Base-by-base conservation (phyloP, 805 yeast genomes). In the Saturnispora besseyi region DNA sequence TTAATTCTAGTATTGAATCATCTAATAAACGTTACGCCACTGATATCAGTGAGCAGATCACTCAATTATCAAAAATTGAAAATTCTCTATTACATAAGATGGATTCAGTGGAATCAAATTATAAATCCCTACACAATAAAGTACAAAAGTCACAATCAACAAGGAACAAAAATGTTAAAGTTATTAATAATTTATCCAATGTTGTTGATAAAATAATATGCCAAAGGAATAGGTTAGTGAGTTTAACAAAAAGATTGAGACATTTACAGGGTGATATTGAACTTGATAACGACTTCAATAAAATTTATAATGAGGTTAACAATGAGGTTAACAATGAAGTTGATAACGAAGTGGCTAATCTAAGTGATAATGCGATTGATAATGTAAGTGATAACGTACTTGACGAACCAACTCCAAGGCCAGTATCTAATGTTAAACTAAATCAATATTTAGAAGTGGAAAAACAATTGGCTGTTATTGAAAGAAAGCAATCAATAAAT, bases 241-340 rank as follows among this genome's bases (percentile, higher is more conserved):
- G 50, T 3, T 47, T 65, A 18, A 55, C 67, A 2, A 50, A 53
- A 5, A 61, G 62, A 46, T 51, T 73, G 32, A 59, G 61, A 56
- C 56, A 24, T 53, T 76, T 45, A 69, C 74, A 0, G 49, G 54
- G 8, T 8, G 58, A 64, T 12, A 51, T 61, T 4, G 62, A 65
- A 21, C 63, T 70, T 7, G 64, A 73, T n/a, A 7, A n/a, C 18
- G 18, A 18, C 18, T 18, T 18, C 18, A 18, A 18, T 18, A 18
- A 18, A 18, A 18, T 18, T 18, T 18, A 18, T 18, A 18, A 18
- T 18, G 18, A 18, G 18, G 18, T 18, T 18, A 18, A 18, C 18
- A 18, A 18, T 18, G 18, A 18, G 18, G 18, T 18, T 18, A 18
- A 18, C 18, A 18, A 18, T 18, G 18, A 18, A 18, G 18, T 18